phyloP scores from a whole-genome alignment of 2,329 filamentous ascomycete genomes.

The Sporothrix schenckii region DNA sequence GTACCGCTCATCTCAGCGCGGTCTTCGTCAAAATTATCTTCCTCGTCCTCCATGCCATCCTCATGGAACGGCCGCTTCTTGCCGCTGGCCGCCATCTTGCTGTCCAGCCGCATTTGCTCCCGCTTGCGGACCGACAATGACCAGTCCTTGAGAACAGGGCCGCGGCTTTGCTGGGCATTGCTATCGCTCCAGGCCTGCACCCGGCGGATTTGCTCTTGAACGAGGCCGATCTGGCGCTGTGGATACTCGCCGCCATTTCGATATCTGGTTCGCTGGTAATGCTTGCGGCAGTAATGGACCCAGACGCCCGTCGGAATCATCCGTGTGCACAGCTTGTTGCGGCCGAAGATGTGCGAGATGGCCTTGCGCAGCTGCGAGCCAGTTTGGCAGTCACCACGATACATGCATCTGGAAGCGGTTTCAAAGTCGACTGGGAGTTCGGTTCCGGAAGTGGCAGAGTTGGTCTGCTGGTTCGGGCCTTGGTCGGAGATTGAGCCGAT shows the following conservation, averaged over 20 bases:
- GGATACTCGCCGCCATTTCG: conserved; percentile 65
- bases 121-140: conserved; percentile 65
- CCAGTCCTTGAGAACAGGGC: conserved; percentile 61
- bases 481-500: neutral
- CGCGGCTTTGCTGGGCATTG: conserved; percentile 46
- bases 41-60: conserved; percentile 44
- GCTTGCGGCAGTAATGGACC: conserved; percentile 78
- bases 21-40: conserved; percentile 39
- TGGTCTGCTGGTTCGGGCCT: neutral
- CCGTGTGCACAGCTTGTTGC: conserved; percentile 77
- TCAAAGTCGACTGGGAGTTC: conserved; percentile 32
- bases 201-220: conserved; percentile 63
- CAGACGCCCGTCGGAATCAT: conserved; percentile 70
- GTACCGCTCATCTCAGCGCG: conserved; percentile 45
- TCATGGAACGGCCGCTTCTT: conserved; percentile 41
- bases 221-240: conserved; percentile 64
- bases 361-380: conserved; percentile 69
- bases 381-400: conserved; percentile 60
- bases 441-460: neutral
- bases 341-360: conserved; percentile 79
- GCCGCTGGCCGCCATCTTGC: conserved; percentile 41
- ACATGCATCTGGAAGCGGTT: conserved; percentile 51
- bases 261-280: conserved; percentile 77
- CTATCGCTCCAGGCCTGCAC: conserved; percentile 65
- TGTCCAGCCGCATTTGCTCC: conserved; percentile 61